phyloP scores from a whole-genome alignment of 2,329 filamentous ascomycete genomes.

The Venturia oleaginea region DNA sequence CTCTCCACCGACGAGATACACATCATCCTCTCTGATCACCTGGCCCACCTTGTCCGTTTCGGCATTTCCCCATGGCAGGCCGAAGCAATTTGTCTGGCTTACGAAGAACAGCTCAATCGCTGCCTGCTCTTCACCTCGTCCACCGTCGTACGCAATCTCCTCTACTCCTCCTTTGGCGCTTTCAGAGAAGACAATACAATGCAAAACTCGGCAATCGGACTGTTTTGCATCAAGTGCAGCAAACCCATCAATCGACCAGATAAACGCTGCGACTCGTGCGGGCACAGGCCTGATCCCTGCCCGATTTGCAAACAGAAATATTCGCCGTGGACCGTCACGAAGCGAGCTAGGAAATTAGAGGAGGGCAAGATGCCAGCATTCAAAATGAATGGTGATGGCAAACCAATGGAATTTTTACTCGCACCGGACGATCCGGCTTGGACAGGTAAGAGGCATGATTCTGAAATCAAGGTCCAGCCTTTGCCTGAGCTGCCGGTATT shows the following conservation, averaged over 20 bases:
- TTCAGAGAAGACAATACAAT: conserved; percentile 45
- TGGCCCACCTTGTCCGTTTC: conserved; percentile 32
- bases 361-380: not conserved
- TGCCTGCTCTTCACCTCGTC: conserved; percentile 42
- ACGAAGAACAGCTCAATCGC: conserved; percentile 46
- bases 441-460: not conserved
- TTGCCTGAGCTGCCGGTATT: conserved; percentile 28
- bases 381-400: not conserved
- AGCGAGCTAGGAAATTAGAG: conserved; percentile 23
- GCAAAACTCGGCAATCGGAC: conserved; percentile 43
- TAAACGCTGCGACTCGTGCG: conserved; percentile 45
- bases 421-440: not conserved
- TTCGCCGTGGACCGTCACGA: conserved; percentile 30
- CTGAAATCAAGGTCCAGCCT: conserved; percentile 16
- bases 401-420: not conserved
- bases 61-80: conserved; percentile 43
- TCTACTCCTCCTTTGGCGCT: conserved; percentile 45
- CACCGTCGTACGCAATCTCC: conserved; percentile 46
- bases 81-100: conserved; percentile 46
- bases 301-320: conserved; percentile 36
- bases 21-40: conserved; percentile 30
- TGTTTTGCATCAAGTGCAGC: conserved; percentile 48
- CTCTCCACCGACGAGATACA: conserved; percentile 21
- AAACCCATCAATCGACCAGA: conserved; percentile 45
- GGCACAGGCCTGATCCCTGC: conserved; percentile 32